Conservation (phyloP, 495 filamentous ascomycete species). For the Neurospora sp. region DNA sequence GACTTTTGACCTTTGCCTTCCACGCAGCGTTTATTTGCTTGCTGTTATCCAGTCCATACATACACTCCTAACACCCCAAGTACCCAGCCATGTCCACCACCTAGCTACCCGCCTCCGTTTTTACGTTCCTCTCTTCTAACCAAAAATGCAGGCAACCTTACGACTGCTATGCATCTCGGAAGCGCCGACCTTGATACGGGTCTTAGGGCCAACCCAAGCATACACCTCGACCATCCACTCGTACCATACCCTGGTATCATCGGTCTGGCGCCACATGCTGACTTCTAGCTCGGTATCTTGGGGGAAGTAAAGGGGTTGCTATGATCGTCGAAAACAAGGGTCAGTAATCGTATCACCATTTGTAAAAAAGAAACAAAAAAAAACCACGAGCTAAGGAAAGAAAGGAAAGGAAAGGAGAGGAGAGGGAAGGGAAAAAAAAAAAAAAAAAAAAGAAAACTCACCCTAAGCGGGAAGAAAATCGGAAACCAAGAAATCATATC, state of each 20-base stretch:
- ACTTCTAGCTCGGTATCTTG: slow-evolving; percentile 75
- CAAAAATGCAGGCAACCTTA: slow-evolving; percentile 60
- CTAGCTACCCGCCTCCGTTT: not conserved
- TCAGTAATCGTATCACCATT: no score
- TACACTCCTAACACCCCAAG: not conserved
- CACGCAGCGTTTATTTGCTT: not conserved
- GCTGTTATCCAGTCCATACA: not conserved
- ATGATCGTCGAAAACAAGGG: not conserved
- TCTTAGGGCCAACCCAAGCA: slow-evolving; percentile 46
- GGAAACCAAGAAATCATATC: slow-evolving; percentile 99
- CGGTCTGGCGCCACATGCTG: slow-evolving; percentile 90
- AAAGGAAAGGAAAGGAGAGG: no score
- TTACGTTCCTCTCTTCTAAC: slow-evolving; percentile 42
- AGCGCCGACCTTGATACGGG: slow-evolving; percentile 62
- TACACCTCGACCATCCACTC: slow-evolving; percentile 93
- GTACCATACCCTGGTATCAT: slow-evolving; percentile 96
- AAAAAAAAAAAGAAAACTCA: slow-evolving; percentile 39
- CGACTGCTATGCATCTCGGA: slow-evolving; percentile 85
- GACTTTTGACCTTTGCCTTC: not conserved
- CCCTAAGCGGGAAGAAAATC: slow-evolving; percentile 95
- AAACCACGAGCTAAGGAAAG: no score
- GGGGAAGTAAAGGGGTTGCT: slow-evolving; percentile 85
- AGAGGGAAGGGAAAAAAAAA: no score
- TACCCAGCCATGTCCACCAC: not conserved
- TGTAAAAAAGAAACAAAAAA: no score